A percentile compares a stretch with the other conserved stretches of the same genome.
These are phyloP conservation scores for Plasmodium malariae DNA, from an alignment of 169 alveolate species.

Conservation along the genomic window DNA sequence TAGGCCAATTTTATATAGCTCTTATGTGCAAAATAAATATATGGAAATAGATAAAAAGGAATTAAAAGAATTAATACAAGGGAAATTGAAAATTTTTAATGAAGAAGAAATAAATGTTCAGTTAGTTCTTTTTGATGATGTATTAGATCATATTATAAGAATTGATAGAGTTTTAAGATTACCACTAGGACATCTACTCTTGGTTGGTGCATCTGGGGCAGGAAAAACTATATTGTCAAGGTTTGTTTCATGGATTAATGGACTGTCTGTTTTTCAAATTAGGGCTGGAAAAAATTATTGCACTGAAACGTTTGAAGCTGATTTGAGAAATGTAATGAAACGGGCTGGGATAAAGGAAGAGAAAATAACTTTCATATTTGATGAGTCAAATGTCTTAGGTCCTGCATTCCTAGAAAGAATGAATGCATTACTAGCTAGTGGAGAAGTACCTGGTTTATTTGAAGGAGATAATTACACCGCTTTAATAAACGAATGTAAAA, in stretches of 20 bases:
- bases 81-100: conserved; percentile 91
- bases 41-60: conserved; percentile 88
- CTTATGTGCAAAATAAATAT: conserved; percentile 86
- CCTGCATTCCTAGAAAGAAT: conserved; percentile 98
- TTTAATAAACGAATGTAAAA: conserved; percentile 93
- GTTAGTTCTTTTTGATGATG: conserved; percentile 95
- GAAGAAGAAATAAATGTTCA: conserved; percentile 97
- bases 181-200: conserved; percentile 97
- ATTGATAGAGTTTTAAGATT: conserved; percentile 97
- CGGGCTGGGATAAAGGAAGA: conserved; percentile 98
- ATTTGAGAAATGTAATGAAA: conserved; percentile 96
- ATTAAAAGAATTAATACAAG: conserved; percentile 85
- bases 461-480: conserved; percentile 98
- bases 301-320: conserved; percentile 96
- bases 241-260: conserved; percentile 97
- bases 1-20: conserved; percentile 91
- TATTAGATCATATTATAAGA: conserved; percentile 96
- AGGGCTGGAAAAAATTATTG: conserved; percentile 97
- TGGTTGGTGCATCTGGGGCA: conserved; percentile 98
- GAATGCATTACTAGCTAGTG: conserved; percentile 99
- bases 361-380: conserved; percentile 97
- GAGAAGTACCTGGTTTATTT: conserved; percentile 99
- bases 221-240: conserved; percentile 96
- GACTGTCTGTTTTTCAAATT: conserved; percentile 95
- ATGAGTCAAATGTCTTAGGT: conserved; percentile 97